Conservation (phyloP, 306 rosid species). For the Quercus gilva region DNA sequence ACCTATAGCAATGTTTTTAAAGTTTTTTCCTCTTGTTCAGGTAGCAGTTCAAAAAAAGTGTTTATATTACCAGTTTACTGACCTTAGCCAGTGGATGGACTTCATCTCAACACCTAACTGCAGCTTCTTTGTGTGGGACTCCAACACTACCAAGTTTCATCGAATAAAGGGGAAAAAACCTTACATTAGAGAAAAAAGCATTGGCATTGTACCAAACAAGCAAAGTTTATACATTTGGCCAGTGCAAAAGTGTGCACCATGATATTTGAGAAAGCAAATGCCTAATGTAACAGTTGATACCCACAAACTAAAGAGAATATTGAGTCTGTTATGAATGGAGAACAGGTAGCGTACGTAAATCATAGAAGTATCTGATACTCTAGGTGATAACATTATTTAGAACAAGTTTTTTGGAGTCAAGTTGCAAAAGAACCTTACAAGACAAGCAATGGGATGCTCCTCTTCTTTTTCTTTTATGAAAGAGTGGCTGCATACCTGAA, state of each 20-base stretch:
- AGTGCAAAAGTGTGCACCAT: background rate
- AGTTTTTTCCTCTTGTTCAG: background rate
- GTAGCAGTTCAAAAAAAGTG: background rate
- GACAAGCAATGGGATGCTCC: background rate
- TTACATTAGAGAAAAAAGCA: too few species aligned
- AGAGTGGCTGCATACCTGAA: slow-evolving; percentile 31
- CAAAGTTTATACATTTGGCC: background rate
- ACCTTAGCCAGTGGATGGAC: slow-evolving; percentile 51
- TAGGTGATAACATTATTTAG: background rate
- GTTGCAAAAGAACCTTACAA: background rate
- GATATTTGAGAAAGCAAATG: background rate
- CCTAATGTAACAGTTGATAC: background rate
- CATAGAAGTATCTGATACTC: background rate
- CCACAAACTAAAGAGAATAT: background rate
- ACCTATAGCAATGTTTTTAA: background rate
- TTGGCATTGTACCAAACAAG: background rate
- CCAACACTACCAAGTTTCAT: slow-evolving; percentile 35
- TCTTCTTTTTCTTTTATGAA: background rate
- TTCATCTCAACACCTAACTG: slow-evolving; percentile 35
- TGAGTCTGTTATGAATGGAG: background rate
- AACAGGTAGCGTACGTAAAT: background rate
- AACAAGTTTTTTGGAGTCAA: background rate
- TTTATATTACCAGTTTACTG: background rate
- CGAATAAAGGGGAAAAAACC: background rate
- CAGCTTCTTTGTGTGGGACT: slow-evolving; percentile 49